A percentile compares a stretch with the other conserved stretches of the same genome.
Evolutionary conservation across 352 stramenopile genomes (phyloP).

Genomic region (Phytophthora uliginosa): DNA sequence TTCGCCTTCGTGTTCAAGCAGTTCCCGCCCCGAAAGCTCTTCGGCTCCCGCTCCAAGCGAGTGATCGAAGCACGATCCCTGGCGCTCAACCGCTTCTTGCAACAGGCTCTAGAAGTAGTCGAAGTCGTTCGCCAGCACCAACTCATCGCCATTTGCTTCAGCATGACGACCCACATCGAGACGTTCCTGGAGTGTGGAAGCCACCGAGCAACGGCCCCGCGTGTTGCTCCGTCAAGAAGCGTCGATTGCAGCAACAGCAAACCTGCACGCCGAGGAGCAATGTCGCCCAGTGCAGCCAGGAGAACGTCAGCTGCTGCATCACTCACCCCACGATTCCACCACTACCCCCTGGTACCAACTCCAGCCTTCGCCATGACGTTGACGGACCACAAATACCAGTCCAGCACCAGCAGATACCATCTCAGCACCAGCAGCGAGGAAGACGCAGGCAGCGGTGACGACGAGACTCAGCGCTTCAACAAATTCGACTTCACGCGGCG

Average conservation of each 20-base stretch:
- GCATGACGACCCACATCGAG: conserved; percentile 76
- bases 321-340: conserved; percentile 36
- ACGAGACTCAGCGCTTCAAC: conserved; percentile 36
- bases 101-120: conserved; percentile 61
- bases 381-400: conserved; percentile 24
- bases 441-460: conserved; percentile 18
- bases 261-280: not conserved
- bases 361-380: conserved; percentile 36
- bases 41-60: conserved; percentile 72
- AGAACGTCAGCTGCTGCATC: conserved; percentile 36
- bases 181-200: conserved; percentile 64
- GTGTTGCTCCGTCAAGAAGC: conserved; percentile 15
- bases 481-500: conserved; percentile 42
- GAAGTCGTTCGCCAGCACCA: conserved; percentile 66
- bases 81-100: conserved; percentile 71
- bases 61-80: conserved; percentile 74
- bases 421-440: conserved; percentile 30
- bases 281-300: conserved; percentile 30
- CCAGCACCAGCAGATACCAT: conserved; percentile 18
- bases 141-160: conserved; percentile 80
- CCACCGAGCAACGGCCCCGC: conserved; percentile 31
- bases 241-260: conserved; percentile 10
- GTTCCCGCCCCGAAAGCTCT: conserved; percentile 73
- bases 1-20: conserved; percentile 76
- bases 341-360: conserved; percentile 36